Evolutionary conservation across 192 early-diverging fungal species (phyloP).

Genomic region (Paraglomus occultum): DNA sequence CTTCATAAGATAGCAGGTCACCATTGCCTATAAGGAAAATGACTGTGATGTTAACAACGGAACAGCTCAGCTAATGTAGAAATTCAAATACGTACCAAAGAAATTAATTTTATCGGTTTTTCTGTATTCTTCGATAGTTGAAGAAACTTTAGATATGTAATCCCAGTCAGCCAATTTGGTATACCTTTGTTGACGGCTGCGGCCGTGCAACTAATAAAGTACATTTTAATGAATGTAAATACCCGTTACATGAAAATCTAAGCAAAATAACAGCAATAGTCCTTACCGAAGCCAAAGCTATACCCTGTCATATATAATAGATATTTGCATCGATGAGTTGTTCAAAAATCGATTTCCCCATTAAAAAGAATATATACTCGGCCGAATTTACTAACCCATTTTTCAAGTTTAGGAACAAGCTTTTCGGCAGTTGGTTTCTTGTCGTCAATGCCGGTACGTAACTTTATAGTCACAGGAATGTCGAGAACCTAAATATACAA

Average conservation of each 20-base stretch:
- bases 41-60: no score
- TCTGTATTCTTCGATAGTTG: background rate
- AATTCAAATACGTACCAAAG: conserved; percentile 43
- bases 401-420: conserved; percentile 66
- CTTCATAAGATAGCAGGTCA: conserved; percentile 81
- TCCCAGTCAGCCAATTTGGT: conserved; percentile 88
- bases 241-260: background rate
- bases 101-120: conserved; percentile 47
- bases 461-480: conserved; percentile 87
- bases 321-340: background rate
- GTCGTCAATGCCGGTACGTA: conserved; percentile 74
- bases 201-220: conserved; percentile 73
- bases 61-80: no score
- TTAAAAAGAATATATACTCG: background rate
- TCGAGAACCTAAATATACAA: conserved; percentile 47
- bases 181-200: conserved; percentile 91
- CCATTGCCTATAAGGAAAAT: conserved; percentile 59
- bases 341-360: background rate
- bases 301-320: conserved; percentile 39
- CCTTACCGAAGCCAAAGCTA: conserved; percentile 56
- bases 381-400: conserved; percentile 41
- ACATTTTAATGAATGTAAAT: background rate
- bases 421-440: conserved; percentile 65
- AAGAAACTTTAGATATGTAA: conserved; percentile 72
- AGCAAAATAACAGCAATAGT: background rate